Evolutionary conservation across 305 asterid genomes (phyloP).

Genomic region (Plantago lanceolata): DNA sequence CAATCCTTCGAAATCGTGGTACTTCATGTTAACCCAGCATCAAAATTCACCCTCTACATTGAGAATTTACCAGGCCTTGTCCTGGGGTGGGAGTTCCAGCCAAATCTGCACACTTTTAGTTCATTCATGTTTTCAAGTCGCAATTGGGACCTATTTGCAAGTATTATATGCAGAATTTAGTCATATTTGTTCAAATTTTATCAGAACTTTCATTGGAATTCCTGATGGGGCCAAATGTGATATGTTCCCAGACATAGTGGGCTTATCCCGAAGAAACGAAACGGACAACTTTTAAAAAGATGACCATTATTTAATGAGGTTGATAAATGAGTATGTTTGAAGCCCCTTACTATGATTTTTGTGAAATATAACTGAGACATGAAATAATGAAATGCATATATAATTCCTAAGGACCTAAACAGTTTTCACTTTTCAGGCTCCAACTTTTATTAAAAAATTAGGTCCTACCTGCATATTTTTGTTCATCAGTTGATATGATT

Average conservation of each 20-base stretch:
- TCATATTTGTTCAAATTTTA: background rate
- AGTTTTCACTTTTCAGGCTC: background rate
- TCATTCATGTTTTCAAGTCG: background rate
- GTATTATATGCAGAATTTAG: background rate
- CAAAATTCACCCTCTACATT: background rate
- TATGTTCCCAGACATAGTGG: background rate
- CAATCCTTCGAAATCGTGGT: too few species aligned
- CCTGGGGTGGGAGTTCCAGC: background rate
- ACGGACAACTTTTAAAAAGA: background rate
- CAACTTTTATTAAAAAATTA: background rate
- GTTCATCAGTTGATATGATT: background rate
- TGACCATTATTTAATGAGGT: background rate
- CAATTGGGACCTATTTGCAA: background rate
- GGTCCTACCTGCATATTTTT: background rate
- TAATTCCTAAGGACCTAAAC: background rate
- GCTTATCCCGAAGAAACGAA: background rate
- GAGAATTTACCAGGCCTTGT: background rate
- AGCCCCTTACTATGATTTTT: background rate
- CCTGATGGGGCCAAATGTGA: background rate
- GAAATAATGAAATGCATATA: too few species aligned
- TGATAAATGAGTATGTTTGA: background rate
- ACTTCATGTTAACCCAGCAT: background rate
- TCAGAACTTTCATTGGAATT: background rate
- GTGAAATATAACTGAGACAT: background rate
- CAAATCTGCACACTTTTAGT: background rate